A percentile compares a stretch with the other conserved stretches of the same genome.
Conservation (phyloP, 768 basidiomycete species). For the Phlebiopsis flavidoalba region DNA sequence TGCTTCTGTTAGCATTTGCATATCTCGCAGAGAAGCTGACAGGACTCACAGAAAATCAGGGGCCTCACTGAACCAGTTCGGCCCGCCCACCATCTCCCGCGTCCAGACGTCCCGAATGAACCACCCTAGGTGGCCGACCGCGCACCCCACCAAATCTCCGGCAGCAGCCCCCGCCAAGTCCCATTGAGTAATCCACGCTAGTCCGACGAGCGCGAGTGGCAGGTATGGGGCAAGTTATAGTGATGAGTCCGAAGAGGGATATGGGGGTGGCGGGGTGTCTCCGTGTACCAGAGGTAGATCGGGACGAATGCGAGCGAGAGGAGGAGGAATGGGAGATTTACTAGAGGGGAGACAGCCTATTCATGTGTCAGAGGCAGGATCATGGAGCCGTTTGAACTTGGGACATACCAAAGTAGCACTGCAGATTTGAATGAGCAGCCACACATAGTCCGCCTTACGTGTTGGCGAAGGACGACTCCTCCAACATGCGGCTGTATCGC, state of each 20-base stretch:
- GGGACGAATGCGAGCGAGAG: conserved; percentile 89
- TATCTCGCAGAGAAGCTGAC: neutral
- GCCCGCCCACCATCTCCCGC: conserved; percentile 80
- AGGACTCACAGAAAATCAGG: conserved; percentile 61
- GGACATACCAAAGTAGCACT: conserved; percentile 75
- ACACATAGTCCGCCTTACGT: conserved; percentile 91
- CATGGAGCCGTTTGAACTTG: neutral
- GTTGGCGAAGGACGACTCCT: conserved; percentile 94
- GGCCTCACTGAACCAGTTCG: conserved; percentile 66
- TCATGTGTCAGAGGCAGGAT: conserved; percentile 4
- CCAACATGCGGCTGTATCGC: conserved; percentile 94
- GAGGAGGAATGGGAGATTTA: conserved; percentile 93
- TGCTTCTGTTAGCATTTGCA: neutral
- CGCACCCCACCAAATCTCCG: conserved; percentile 78
- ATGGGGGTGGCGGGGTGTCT: conserved; percentile 94
- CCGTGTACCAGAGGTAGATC: conserved; percentile 95
- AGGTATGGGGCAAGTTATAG: conserved; percentile 95
- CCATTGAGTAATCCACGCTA: conserved; percentile 71
- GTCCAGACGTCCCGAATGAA: conserved; percentile 84
- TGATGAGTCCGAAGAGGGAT: conserved; percentile 90
- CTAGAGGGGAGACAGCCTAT: conserved; percentile 76
- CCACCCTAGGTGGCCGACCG: conserved; percentile 84
- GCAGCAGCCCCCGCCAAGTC: conserved; percentile 69
- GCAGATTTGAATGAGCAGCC: conserved; percentile 86
- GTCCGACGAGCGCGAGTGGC: conserved; percentile 83